Conservation (phyloP, 106 monocot species). For the Cymbidium sinense region DNA sequence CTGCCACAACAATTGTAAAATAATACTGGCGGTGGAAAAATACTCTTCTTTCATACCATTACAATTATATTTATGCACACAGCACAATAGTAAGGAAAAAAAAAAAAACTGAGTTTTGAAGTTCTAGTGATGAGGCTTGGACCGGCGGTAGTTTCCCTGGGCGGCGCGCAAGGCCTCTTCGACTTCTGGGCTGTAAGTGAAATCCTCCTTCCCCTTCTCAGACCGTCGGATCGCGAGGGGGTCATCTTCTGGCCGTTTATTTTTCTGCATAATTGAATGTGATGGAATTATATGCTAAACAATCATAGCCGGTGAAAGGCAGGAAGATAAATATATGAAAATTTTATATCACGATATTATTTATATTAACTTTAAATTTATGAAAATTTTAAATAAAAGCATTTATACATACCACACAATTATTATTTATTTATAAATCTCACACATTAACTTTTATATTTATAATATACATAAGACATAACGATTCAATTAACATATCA, state of each 20-base stretch:
- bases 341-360: too few species aligned
- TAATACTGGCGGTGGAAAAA: background rate
- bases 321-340: too few species aligned
- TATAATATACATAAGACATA: too few species aligned
- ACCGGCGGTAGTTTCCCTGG: slow-evolving; percentile 2
- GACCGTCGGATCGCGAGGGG: slow-evolving; percentile 5
- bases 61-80: background rate
- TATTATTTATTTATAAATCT: too few species aligned
- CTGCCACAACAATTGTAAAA: background rate
- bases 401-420: too few species aligned
- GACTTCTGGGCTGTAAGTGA: slow-evolving; percentile 15
- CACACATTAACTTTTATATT: too few species aligned
- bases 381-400: too few species aligned
- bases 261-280: slow-evolving; percentile 6
- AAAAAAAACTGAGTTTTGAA: background rate
- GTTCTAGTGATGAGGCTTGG: slow-evolving; percentile 8
- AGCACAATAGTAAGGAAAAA: background rate
- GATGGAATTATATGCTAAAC: too few species aligned
- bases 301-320: too few species aligned
- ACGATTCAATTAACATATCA: too few species aligned
- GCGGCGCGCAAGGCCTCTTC: slow-evolving; percentile 21
- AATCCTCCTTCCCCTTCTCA: slow-evolving; percentile 2
- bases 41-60: background rate
- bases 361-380: too few species aligned
- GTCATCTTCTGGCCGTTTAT: background rate